Evolutionary conservation across 768 basidiomycete species (phyloP).

Genomic region (Royoungia palumana): DNA sequence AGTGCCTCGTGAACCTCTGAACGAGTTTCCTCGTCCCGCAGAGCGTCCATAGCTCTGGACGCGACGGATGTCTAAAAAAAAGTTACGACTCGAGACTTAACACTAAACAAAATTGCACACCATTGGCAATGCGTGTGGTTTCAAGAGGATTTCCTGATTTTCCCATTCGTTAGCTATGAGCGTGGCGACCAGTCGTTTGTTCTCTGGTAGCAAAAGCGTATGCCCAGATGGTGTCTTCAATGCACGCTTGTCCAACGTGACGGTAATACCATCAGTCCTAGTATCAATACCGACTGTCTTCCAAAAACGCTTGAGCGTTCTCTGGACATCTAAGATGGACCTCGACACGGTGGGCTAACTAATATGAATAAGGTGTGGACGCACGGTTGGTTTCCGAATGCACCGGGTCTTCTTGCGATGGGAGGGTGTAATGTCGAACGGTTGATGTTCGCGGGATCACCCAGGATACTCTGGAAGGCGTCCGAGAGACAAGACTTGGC

Average conservation of each 20-base stretch:
- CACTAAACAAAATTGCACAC: conserved; percentile 40
- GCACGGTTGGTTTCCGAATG: conserved; percentile 66
- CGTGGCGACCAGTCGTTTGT: conserved; percentile 71
- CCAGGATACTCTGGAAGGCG: neutral
- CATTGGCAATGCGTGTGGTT: conserved; percentile 89
- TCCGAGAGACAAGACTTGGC: neutral
- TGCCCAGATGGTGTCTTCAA: conserved; percentile 90
- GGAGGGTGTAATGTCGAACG: conserved; percentile 12
- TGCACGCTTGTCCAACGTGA: conserved; percentile 79
- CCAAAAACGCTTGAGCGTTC: conserved; percentile 90
- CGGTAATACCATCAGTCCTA: conserved; percentile 47
- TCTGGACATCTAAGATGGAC: conserved; percentile 60
- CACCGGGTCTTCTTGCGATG: conserved; percentile 39
- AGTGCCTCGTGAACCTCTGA: conserved; percentile 64
- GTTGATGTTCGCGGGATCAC: neutral
- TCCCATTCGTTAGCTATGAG: conserved; percentile 97
- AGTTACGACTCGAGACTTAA: conserved; percentile 7
- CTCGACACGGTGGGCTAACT: conserved; percentile 1
- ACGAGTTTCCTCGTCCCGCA: conserved; percentile 54
- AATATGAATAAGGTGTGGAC: conserved; percentile 48
- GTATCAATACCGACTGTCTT: conserved; percentile 78
- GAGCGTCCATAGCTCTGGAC: conserved; percentile 83
- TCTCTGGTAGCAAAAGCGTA: conserved; percentile 62
- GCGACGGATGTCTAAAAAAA: conserved; percentile 77
- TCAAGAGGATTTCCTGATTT: conserved; percentile 78